A percentile compares a stretch with the other conserved stretches of the same genome.
Conservation (phyloP, 2,329 filamentous ascomycete species). For the Exophiala calicioides region DNA sequence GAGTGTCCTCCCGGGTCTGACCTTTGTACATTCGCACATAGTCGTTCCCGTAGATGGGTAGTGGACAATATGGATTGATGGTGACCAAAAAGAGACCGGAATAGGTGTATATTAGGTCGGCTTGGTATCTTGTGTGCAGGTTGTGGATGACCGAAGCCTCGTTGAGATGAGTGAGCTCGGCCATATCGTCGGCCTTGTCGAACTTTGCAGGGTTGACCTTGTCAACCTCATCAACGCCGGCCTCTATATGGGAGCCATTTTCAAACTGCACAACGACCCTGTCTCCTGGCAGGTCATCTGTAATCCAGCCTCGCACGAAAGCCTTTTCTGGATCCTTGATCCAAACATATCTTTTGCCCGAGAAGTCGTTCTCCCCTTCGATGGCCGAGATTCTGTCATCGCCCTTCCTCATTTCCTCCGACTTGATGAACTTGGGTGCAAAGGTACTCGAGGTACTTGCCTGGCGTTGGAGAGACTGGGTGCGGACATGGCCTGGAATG, state of each 20-base stretch:
- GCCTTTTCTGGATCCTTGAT: slow-evolving; percentile 81
- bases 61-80: slow-evolving; percentile 90
- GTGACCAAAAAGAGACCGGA: slow-evolving; percentile 96
- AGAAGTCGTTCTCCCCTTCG: slow-evolving; percentile 98
- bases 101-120: slow-evolving; percentile 96
- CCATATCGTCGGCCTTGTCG: slow-evolving; percentile 99
- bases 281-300: slow-evolving; percentile 73
- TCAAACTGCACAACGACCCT: slow-evolving; percentile 86
- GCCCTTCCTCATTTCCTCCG: slow-evolving; percentile 68
- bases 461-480: slow-evolving; percentile 64
- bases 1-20: slow-evolving; percentile 85
- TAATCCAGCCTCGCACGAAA: slow-evolving; percentile 89
- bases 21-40: slow-evolving; percentile 99
- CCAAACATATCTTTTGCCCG: slow-evolving; percentile 98
- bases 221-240: slow-evolving; percentile 84
- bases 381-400: slow-evolving; percentile 66
- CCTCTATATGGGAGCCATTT: slow-evolving; percentile 85
- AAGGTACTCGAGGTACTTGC: slow-evolving; percentile 73
- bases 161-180: slow-evolving; percentile 95
- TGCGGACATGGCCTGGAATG: slow-evolving; percentile 42
- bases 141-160: slow-evolving; percentile 98
- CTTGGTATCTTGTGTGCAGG: slow-evolving; percentile 88
- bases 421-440: slow-evolving; percentile 93
- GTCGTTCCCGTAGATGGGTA: slow-evolving; percentile 94
- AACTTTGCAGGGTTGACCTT: slow-evolving; percentile 99